Evolutionary conservation across 352 stramenopile species (phyloP).

Genomic region (Globisporangium perplexum): DNA sequence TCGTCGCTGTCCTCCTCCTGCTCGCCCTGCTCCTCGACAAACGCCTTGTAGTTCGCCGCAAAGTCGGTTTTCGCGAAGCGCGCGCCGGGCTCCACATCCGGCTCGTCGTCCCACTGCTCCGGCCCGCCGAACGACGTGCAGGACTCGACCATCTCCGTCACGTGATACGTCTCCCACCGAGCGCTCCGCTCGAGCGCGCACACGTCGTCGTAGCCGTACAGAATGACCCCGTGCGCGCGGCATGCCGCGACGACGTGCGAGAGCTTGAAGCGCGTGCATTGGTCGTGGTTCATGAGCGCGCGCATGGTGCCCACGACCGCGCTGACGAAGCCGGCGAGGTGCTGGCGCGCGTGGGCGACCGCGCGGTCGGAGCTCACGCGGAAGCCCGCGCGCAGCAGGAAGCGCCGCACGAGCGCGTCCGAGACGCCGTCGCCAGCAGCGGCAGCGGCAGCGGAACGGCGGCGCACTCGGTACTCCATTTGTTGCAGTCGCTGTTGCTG

Average conservation of each 20-base stretch:
- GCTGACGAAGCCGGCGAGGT: constrained; percentile 46
- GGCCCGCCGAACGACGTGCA: constrained; percentile 17
- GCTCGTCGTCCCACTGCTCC: constrained; percentile 28
- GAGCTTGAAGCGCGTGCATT: constrained; percentile 36
- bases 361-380: constrained; percentile 34
- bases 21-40: constrained; percentile 32
- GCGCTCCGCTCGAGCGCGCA: constrained; percentile 30
- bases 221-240: constrained; percentile 49
- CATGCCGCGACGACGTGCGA: constrained; percentile 66
- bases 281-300: constrained; percentile 39
- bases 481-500: background rate
- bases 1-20: constrained; percentile 40
- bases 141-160: constrained; percentile 71
- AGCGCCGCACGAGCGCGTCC: constrained; percentile 50
- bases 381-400: constrained; percentile 69
- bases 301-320: constrained; percentile 49
- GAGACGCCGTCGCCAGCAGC: constrained; percentile 16
- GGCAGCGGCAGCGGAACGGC: constrained; percentile 19
- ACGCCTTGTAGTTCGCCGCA: constrained; percentile 47
- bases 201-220: constrained; percentile 83
- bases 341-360: constrained; percentile 30
- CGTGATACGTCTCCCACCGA: constrained; percentile 31
- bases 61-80: constrained; percentile 57
- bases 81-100: constrained; percentile 46
- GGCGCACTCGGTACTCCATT: constrained; percentile 46